Conservation (phyloP, 805 yeast species). For the Myxozyma nipponensis region DNA sequence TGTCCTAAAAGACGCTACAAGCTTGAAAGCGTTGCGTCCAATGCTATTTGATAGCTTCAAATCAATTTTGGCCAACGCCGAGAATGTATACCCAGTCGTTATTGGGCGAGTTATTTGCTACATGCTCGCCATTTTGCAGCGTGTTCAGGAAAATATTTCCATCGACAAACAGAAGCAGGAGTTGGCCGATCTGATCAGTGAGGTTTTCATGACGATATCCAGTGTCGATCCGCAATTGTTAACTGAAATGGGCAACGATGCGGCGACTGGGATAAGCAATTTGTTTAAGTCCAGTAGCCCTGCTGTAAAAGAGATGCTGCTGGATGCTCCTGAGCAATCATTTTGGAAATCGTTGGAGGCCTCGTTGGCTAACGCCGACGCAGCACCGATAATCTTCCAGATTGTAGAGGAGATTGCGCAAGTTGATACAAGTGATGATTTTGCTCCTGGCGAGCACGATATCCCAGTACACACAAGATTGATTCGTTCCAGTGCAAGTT, state of each 20-base stretch:
- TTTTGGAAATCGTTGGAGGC: conserved; percentile 27
- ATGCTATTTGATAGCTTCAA: conserved; percentile 12
- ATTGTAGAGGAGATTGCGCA: conserved; percentile 19
- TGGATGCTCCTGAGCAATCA: conserved; percentile 20
- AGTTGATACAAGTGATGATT: conserved; percentile 7
- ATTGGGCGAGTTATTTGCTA: conserved; percentile 23
- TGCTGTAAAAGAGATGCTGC: conserved; percentile 2
- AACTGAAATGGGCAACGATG: conserved; percentile 6
- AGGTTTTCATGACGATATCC: conserved; percentile 13
- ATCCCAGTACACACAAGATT: background rate
- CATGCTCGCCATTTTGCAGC: conserved; percentile 19
- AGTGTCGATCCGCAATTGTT: conserved; percentile 10
- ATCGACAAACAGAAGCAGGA: background rate
- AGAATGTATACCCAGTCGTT: conserved; percentile 19
- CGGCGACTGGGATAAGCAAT: conserved; percentile 12
- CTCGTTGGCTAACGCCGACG: conserved; percentile 19
- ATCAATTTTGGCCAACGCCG: conserved; percentile 20
- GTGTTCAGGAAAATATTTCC: conserved; percentile 3
- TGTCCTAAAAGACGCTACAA: conserved; percentile 16
- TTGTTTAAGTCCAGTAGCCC: conserved; percentile 16
- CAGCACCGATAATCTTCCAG: conserved; percentile 21
- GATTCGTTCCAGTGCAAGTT: conserved; percentile 21
- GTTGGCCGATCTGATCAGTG: background rate
- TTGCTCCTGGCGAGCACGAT: conserved; percentile 7
- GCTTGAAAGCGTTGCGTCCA: conserved; percentile 7